Evolutionary conservation across 2,329 filamentous ascomycete species (phyloP).

Genomic region (Falciphora oryzae): DNA sequence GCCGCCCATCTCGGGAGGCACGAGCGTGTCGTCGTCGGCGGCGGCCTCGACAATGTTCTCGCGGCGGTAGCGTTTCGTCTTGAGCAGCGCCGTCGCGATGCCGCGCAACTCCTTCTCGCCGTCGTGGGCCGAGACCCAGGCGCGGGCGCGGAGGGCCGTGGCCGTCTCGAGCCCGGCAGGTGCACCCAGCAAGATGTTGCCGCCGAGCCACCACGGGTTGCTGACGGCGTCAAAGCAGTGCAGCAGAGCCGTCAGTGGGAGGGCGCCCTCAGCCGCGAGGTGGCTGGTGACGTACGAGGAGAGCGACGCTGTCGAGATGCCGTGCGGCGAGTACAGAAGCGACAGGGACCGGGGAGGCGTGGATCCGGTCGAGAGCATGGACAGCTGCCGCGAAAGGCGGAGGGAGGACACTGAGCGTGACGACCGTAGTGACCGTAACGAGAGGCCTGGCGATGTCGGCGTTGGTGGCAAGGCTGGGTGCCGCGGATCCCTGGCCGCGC

Average conservation of each 20-base stretch:
- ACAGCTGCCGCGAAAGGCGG: conserved; percentile 16
- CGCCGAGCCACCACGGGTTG: conserved; percentile 57
- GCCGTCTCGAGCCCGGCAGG: conserved; percentile 54
- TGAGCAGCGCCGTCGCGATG: conserved; percentile 43
- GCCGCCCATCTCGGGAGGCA: too few species aligned
- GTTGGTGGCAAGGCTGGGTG: conserved; percentile 23
- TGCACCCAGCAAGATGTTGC: conserved; percentile 50
- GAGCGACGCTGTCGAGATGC: conserved; percentile 48
- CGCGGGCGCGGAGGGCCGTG: conserved; percentile 42
- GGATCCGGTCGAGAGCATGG: conserved; percentile 7
- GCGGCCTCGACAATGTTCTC: conserved; percentile 35
- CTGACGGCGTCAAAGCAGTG: conserved; percentile 57
- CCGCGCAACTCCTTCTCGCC: conserved; percentile 52
- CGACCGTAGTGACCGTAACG: conserved; percentile 24
- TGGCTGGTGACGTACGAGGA: conserved; percentile 51
- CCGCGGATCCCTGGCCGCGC: conserved; percentile 4
- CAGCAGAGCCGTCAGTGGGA: conserved; percentile 58
- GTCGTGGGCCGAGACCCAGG: conserved; percentile 59
- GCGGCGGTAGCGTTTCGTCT: conserved; percentile 35
- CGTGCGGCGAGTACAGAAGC: conserved; percentile 60
- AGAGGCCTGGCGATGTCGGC: conserved; percentile 27
- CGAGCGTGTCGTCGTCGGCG: background rate
- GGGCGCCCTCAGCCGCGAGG: conserved; percentile 47
- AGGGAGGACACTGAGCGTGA: conserved; percentile 29
- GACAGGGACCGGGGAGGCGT: conserved; percentile 40